A percentile compares a stretch with the other conserved stretches of the same genome.
Conservation (phyloP, 257 asterid species). For the Penstemon barbatus region DNA sequence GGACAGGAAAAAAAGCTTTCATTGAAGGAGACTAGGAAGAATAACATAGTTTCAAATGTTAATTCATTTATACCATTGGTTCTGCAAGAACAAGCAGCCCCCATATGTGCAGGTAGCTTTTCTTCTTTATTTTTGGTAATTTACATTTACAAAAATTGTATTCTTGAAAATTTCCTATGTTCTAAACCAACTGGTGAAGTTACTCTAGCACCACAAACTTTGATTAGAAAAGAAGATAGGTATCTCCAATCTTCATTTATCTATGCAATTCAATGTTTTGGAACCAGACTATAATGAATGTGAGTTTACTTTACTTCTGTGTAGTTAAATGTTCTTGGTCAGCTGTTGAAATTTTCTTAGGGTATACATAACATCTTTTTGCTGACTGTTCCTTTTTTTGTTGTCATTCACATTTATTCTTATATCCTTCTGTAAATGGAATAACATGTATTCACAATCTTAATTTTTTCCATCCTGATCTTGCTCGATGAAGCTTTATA, state of each 20-base stretch:
- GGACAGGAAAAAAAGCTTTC: conserved; percentile 53
- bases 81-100: conserved; percentile 72
- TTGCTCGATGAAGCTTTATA: conserved; percentile 21
- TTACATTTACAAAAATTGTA: neutral
- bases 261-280: neutral
- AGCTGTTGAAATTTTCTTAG: neutral
- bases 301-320: conserved; percentile 11
- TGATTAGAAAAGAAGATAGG: conserved; percentile 7
- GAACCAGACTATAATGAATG: conserved; percentile 17
- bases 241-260: neutral
- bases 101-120: conserved; percentile 59
- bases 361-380: neutral
- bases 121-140: conserved; percentile 22
- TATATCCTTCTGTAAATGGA: neutral
- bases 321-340: neutral
- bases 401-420: neutral
- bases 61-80: conserved; percentile 80
- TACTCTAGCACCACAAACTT: neutral
- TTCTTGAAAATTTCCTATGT: conserved; percentile 4
- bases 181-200: conserved; percentile 10
- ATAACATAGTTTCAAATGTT: conserved; percentile 74
- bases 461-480: neutral
- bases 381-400: neutral
- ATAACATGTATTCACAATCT: conserved; percentile 5
- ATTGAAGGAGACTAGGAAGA: conserved; percentile 46